phyloP scores from a whole-genome alignment of 1,284 basidiomycete species.

The Pseudozyma flocculosa region DNA sequence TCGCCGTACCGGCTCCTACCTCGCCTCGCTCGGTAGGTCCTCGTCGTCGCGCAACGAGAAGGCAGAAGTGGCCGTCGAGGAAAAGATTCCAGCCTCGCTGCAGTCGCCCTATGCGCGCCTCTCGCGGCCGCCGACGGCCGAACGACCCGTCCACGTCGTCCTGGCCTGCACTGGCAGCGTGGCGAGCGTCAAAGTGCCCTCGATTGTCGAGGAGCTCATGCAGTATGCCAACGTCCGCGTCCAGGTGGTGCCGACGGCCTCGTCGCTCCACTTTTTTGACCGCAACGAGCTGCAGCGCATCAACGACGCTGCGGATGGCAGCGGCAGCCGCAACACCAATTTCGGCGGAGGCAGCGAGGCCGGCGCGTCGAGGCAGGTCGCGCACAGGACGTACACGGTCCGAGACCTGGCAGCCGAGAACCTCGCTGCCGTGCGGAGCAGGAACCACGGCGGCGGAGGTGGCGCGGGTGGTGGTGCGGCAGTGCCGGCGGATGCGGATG shows the following conservation, averaged over 20 bases:
- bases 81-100: slow-evolving; percentile 36
- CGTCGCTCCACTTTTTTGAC: slow-evolving; percentile 77
- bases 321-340: too few species aligned
- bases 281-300: slow-evolving; percentile 24
- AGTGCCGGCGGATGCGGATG: too few species aligned
- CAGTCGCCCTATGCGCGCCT: slow-evolving; percentile 42
- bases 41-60: too few species aligned
- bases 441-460: slow-evolving; percentile 21
- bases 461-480: too few species aligned
- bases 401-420: not conserved
- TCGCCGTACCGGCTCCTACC: too few species aligned
- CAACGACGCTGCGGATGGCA: not conserved
- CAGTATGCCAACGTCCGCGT: slow-evolving; percentile 72
- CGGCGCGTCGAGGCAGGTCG: too few species aligned
- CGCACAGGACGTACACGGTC: slow-evolving; percentile 4
- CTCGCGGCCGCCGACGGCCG: slow-evolving; percentile 22
- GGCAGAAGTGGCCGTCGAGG: not conserved
- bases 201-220: slow-evolving; percentile 77
- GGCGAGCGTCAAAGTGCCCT: slow-evolving; percentile 85
- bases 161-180: slow-evolving; percentile 89
- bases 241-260: slow-evolving; percentile 78
- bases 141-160: slow-evolving; percentile 66
- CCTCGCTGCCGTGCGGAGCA: slow-evolving; percentile 1
- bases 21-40: too few species aligned
- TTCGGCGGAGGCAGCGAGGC: too few species aligned